Evolutionary conservation across 2,329 filamentous ascomycete genomes (phyloP), one percentile per base, ranked within the genome.

Genomic region (Colletotrichum eremochloae): DNA sequence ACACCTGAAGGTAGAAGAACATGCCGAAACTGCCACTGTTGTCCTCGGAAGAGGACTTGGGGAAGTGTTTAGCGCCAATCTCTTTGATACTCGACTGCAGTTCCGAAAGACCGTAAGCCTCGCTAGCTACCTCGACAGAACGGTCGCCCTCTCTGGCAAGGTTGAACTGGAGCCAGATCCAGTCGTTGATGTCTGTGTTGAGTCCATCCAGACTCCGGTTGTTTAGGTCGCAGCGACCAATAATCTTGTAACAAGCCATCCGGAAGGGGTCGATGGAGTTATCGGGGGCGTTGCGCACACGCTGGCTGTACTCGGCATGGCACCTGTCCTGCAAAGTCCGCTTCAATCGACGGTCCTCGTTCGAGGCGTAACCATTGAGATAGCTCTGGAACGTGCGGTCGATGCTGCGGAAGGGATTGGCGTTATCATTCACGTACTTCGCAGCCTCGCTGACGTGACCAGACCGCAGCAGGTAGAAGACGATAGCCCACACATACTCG

Each of bases 171-270:
- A 93, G 85, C 91, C 91, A 93, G 78, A 92, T 88, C 89, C 90
- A 93, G 81, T 93, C 91, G 77, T 92, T 89, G 71, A 92, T 89
- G 70, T 91, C 89, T 18, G 87, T 89, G 77, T 89, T 89, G 46
- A 93, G 82, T 57, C 88, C 88, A 33, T 91, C 90, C 40, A 93
- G 81, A 75, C 87, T 90, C 74, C 91, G 88, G 81, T 91, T 91
- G 78, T 84, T 86, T 36, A 93, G 83, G 77, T 92, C 91, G 76
- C 91, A 92, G 57, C 91, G 94, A 57, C 97, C 96, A 76, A 99
- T 93, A 74, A 99, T 92, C 86, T 99, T 98, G 87, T 98, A 98
- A 81, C 96, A 98, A 60, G 96, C 95, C 91, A 97, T 95, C 66
- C 95, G 92, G 84, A 97, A 99, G 36, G 96, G 96, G 80, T 99